phyloP scores from a whole-genome alignment of 148 eudicot species.

The Camellia lanceoleosa region DNA sequence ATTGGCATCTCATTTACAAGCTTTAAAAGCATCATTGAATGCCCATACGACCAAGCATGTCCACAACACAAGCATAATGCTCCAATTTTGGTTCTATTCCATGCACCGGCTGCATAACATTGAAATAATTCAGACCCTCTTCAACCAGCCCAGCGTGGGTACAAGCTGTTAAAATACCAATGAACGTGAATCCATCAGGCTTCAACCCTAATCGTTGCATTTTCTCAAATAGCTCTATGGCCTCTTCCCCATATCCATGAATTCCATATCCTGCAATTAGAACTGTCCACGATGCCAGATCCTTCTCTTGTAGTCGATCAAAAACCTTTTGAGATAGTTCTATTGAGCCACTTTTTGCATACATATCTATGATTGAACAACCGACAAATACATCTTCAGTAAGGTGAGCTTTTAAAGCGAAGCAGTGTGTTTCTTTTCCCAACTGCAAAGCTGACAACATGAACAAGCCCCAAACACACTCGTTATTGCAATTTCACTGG shows the following conservation, averaged over 20 bases:
- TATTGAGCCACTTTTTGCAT: conserved; percentile 61
- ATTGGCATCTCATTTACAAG: conserved; percentile 45
- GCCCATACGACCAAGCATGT: conserved; percentile 66
- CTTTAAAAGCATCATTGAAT: conserved; percentile 47
- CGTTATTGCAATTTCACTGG: conserved; percentile 39
- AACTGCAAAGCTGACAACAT: conserved; percentile 46
- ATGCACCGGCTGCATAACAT: conserved; percentile 46
- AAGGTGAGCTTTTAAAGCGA: conserved; percentile 44
- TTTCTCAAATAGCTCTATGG: conserved; percentile 42
- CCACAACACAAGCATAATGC: conserved; percentile 69
- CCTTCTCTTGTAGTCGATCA: conserved; percentile 30
- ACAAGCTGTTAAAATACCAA: conserved; percentile 50
- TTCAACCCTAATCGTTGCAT: conserved; percentile 40
- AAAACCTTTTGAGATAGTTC: conserved; percentile 46
- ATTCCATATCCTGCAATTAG: conserved; percentile 65
- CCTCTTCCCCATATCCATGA: conserved; percentile 55
- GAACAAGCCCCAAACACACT: conserved; percentile 61
- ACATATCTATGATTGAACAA: conserved; percentile 60
- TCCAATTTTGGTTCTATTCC: conserved; percentile 49
- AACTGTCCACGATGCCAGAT: conserved; percentile 44
- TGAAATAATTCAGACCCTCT: conserved; percentile 49
- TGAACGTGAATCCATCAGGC: conserved; percentile 49
- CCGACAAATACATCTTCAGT: conserved; percentile 34
- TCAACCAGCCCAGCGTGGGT: conserved; percentile 52
- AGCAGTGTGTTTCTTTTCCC: conserved; percentile 60